Evolutionary conservation across 2,329 filamentous ascomycete species (phyloP).

Genomic region (Fulvia fulva): DNA sequence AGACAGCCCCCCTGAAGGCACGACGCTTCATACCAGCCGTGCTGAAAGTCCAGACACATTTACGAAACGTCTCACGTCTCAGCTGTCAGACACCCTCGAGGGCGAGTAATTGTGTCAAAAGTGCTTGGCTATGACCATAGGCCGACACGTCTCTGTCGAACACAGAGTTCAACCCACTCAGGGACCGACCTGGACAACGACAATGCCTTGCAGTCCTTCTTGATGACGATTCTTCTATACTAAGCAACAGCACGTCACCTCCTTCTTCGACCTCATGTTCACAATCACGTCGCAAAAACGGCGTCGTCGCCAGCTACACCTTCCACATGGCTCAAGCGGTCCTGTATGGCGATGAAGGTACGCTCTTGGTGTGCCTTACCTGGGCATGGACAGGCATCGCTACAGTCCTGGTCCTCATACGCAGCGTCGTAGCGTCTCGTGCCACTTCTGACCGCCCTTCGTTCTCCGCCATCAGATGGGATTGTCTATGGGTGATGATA

Average conservation of each 20-base stretch:
- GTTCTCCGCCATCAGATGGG: slow-evolving; percentile 9
- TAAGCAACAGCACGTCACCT: background rate
- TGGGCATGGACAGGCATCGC: slow-evolving; percentile 16
- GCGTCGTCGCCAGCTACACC: too few relatives aligned
- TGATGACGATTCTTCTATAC: background rate
- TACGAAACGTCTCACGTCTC: too few relatives aligned
- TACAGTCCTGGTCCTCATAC: slow-evolving; percentile 5
- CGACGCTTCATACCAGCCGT: too few relatives aligned
- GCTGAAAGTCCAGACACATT: too few relatives aligned
- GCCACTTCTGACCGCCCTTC: slow-evolving; percentile 2
- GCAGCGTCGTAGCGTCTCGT: slow-evolving; percentile 6
- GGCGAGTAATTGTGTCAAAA: background rate
- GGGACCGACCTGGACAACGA: background rate
- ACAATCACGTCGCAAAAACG: background rate
- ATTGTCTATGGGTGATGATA: slow-evolving; percentile 12
- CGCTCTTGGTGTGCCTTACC: slow-evolving; percentile 10
- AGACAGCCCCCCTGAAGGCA: too few relatives aligned
- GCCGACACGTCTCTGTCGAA: background rate
- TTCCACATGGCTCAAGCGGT: background rate
- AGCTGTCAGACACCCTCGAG: too few relatives aligned
- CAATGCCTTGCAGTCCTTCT: background rate
- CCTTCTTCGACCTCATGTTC: background rate
- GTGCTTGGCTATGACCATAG: background rate
- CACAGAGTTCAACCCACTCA: background rate
- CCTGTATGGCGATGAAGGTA: background rate